These are phyloP conservation scores for Lentinula edodes DNA, from an alignment of 768 basidiomycete species.

Conservation along the genomic window DNA sequence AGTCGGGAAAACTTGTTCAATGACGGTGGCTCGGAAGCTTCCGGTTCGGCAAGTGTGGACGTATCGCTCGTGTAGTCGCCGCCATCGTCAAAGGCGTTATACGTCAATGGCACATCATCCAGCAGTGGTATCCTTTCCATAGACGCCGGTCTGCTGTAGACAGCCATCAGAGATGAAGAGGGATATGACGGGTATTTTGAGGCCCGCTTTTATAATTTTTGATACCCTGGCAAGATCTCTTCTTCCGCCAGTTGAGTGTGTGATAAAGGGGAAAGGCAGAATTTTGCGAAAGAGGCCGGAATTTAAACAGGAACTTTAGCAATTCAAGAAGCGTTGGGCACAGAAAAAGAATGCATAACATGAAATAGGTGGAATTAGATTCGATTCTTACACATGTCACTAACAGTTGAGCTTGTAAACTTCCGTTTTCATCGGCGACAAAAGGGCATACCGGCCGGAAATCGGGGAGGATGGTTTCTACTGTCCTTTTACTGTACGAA, in stretches of 20 bases:
- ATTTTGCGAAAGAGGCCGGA: neutral
- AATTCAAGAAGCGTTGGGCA: neutral
- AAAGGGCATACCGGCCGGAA: constrained; percentile 1
- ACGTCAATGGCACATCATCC: constrained; percentile 40
- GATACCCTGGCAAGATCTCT: neutral
- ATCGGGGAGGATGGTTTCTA: neutral
- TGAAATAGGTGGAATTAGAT: constrained; percentile 5
- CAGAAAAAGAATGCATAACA: constrained; percentile 4
- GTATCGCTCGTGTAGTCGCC: constrained; percentile 18
- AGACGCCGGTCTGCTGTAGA: constrained; percentile 37
- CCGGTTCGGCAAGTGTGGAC: constrained; percentile 22
- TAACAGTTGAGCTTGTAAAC: constrained; percentile 26
- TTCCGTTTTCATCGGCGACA: constrained; percentile 38
- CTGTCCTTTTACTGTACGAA: neutral
- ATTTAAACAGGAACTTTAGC: neutral
- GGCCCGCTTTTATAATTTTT: constrained; percentile 20
- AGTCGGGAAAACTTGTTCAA: constrained; percentile 41
- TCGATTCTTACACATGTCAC: constrained; percentile 7
- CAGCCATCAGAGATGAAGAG: constrained; percentile 33
- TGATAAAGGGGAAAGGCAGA: constrained; percentile 5
- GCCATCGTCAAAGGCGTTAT: constrained; percentile 38
- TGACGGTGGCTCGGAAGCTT: constrained; percentile 18
- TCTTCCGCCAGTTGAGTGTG: neutral
- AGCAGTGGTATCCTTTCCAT: constrained; percentile 57
- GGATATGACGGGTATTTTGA: constrained; percentile 18